These are phyloP conservation scores for Trichoderma simmonsii DNA, from an alignment of 2,329 filamentous ascomycete species.

Conservation along the genomic window DNA sequence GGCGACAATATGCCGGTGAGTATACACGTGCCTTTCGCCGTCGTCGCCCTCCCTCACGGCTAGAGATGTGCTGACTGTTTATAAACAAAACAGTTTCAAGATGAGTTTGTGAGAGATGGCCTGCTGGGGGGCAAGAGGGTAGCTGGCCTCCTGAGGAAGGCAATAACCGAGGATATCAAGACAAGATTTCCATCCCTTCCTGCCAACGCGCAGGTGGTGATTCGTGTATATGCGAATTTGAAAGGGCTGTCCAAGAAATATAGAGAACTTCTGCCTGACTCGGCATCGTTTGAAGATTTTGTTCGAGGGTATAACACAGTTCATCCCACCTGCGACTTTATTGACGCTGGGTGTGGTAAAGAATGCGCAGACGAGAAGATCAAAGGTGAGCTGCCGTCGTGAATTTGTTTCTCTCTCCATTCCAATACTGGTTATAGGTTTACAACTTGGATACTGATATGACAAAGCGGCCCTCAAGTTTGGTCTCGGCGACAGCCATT, in stretches of 20 bases:
- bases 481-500: slow-evolving; percentile 38
- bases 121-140: slow-evolving; percentile 32
- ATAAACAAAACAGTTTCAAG: slow-evolving; percentile 30
- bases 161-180: slow-evolving; percentile 23
- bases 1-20: slow-evolving; percentile 39
- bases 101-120: slow-evolving; percentile 30
- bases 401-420: background rate
- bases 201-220: slow-evolving; percentile 27
- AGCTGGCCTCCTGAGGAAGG: slow-evolving; percentile 27
- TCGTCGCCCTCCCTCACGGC: background rate
- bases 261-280: slow-evolving; percentile 28
- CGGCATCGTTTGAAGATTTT: slow-evolving; percentile 32
- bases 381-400: slow-evolving; percentile 31
- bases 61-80: background rate
- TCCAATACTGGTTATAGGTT: background rate
- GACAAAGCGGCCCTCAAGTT: slow-evolving; percentile 32
- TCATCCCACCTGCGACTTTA: slow-evolving; percentile 35
- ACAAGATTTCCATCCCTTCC: slow-evolving; percentile 8
- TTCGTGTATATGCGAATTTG: slow-evolving; percentile 40
- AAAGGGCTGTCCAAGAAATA: slow-evolving; percentile 36
- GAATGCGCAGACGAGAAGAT: slow-evolving; percentile 43
- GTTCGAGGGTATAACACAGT: slow-evolving; percentile 42
- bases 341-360: slow-evolving; percentile 42
- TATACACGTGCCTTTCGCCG: background rate
- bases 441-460: background rate